Base-by-base conservation (phyloP, 169 alveolate species). In the Cryptosporidium parvum region DNA sequence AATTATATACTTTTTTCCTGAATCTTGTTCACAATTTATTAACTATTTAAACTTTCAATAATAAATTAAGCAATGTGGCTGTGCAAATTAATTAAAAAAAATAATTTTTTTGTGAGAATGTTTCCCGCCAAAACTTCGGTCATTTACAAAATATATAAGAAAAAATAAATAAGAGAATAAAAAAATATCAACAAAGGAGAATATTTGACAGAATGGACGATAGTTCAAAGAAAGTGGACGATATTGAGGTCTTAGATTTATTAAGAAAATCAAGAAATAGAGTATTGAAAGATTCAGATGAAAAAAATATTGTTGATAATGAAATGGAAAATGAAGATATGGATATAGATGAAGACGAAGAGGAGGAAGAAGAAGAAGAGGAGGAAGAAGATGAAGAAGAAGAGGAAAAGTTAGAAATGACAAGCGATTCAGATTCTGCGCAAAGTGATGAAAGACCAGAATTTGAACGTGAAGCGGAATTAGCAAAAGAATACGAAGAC, bases 401-500 rank as follows among this genome's bases (percentile, higher is more conserved):
- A 23, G 89, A 80, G 33, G 75, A 80, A 26, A 48, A 33, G 2
- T 16, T 65, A 3, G 72, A 65, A 3, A 31, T 65, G 72, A 65
- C 42, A 8, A 65, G 72, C 7, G 72, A 33, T 14, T 35, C 72
- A n/a, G 72, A 65, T 35, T 29, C 59, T 14, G 33, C 42, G 1
- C 23, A 29, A 7, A 31, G 26, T 12, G 59, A 42, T 26, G 45
- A 70, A 45, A 45, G 59, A 3, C 89, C 89, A 35, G 89, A 80
- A 62, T 80, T 80, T 80, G 89, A 80, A 42, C 56, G 73, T 21
- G 89, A 80, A 33, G 89, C 89, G 1, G 75, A 80, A 67, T 39
- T 80, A 10, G 89, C 89, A 3, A 67, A 65, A 29, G 75, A 80
- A 18, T 80, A 80, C 42, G 89, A 59, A 16, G 51, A 35, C 18